Evolutionary conservation across 371 early-diverging fungal species (phyloP).

Genomic region (Apophysomyces sp.): DNA sequence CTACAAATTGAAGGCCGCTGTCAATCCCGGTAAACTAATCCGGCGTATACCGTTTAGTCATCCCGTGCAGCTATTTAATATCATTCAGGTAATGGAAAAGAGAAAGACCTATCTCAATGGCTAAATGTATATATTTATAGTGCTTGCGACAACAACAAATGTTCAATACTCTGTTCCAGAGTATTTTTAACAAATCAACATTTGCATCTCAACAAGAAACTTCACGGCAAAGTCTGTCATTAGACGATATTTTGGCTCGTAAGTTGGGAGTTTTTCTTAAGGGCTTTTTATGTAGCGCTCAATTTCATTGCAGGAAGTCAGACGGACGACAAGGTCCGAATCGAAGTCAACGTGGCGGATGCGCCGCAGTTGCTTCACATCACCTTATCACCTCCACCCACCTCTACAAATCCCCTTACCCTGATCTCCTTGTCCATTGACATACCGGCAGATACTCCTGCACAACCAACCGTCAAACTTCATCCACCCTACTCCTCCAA

Average conservation of each 20-base stretch:
- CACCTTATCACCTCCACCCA: slow-evolving; percentile 32
- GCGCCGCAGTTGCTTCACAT: slow-evolving; percentile 36
- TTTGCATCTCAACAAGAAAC: neutral
- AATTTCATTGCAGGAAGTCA: slow-evolving; percentile 22
- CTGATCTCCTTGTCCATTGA: slow-evolving; percentile 36
- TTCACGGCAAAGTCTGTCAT: slow-evolving; percentile 10
- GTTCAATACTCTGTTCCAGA: slow-evolving; percentile 55
- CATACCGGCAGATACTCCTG: slow-evolving; percentile 32
- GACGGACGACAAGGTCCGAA: slow-evolving; percentile 14
- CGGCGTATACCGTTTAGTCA: slow-evolving; percentile 56
- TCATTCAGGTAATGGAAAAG: slow-evolving; percentile 36
- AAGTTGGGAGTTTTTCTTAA: too few relatives aligned
- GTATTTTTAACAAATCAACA: slow-evolving; percentile 41
- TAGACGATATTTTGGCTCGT: slow-evolving; percentile 37
- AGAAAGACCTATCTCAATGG: neutral
- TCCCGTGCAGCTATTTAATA: slow-evolving; percentile 50
- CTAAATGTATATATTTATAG: slow-evolving; percentile 5
- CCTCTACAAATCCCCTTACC: slow-evolving; percentile 14
- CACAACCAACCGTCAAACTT: slow-evolving; percentile 26
- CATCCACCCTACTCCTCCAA: slow-evolving; percentile 18
- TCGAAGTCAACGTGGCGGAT: slow-evolving; percentile 31
- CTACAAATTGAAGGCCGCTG: slow-evolving; percentile 28
- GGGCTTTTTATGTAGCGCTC: too few relatives aligned
- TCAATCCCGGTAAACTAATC: slow-evolving; percentile 36
- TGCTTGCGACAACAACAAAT: slow-evolving; percentile 55